These are phyloP conservation scores for Dalbergia cochinchinensis DNA, from an alignment of 306 rosid species.

Conservation along the genomic window DNA sequence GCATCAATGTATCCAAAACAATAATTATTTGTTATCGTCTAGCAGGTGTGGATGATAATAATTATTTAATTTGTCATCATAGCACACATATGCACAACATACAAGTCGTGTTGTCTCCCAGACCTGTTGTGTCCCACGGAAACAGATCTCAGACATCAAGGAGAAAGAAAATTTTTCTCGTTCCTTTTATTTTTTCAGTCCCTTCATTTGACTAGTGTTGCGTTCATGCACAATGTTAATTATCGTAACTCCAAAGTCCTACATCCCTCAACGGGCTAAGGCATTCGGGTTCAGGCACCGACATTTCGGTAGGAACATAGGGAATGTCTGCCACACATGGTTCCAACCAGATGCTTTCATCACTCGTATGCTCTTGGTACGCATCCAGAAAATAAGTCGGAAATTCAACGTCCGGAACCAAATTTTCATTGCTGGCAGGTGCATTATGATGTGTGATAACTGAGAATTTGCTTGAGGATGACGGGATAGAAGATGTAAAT, in stretches of 20 bases:
- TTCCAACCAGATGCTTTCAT: constrained; percentile 26
- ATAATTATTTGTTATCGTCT: no score
- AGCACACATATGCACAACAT: no score
- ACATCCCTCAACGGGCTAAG: not conserved
- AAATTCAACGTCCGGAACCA: not conserved
- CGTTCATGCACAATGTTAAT: not conserved
- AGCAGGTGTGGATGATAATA: no score
- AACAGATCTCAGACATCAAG: no score
- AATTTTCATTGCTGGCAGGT: not conserved
- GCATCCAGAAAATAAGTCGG: not conserved
- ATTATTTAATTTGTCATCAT: no score
- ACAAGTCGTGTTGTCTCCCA: no score
- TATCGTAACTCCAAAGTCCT: not conserved
- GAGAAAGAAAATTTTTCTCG: no score
- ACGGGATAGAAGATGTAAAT: not conserved
- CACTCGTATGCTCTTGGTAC: not conserved
- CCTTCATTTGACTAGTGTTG: not conserved
- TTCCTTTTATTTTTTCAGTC: not conserved
- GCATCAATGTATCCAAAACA: no score
- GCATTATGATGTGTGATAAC: not conserved
- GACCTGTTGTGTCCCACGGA: no score
- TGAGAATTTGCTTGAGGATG: not conserved
- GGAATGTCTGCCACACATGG: constrained; percentile 1
- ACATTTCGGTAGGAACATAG: not conserved
- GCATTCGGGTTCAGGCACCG: not conserved